phyloP scores from a whole-genome alignment of 2,329 filamentous ascomycete genomes.

The Cephalotrichum gorgonifer region DNA sequence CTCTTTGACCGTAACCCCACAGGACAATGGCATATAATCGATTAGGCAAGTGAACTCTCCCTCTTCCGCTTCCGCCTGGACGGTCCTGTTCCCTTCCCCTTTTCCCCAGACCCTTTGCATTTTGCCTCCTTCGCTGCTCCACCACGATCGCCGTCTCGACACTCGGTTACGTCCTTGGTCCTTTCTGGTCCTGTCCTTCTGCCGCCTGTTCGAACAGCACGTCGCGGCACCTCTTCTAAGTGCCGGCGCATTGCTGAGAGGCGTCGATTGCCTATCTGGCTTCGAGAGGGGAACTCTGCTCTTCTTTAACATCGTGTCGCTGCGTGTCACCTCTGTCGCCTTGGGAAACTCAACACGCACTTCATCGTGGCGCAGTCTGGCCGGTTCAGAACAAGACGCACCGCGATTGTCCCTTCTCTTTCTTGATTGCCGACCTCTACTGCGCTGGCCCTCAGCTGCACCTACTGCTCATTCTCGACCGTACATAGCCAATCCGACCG shows the following conservation, averaged over 20 bases:
- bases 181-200: not conserved
- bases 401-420: not conserved
- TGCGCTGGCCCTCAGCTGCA: not conserved
- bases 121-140: not conserved
- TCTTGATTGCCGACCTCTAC: not conserved
- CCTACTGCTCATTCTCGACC: not conserved
- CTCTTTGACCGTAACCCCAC: not conserved
- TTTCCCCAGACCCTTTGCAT: not conserved
- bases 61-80: not conserved
- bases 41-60: conserved; percentile 8
- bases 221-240: not conserved
- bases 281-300: not conserved
- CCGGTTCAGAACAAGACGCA: not conserved
- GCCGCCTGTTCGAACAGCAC: not conserved
- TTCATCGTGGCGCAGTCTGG: not conserved
- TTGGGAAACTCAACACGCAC: not conserved
- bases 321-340: not conserved
- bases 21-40: conserved; percentile 11
- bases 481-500: not conserved
- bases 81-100: not conserved
- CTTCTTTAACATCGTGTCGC: not conserved
- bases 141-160: conserved; percentile 1
- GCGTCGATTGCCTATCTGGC: not conserved
- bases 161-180: not conserved
- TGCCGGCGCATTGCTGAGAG: not conserved